Base-by-base conservation (phyloP, 2,329 filamentous ascomycete genomes). In the Calonectria leucothoes region DNA sequence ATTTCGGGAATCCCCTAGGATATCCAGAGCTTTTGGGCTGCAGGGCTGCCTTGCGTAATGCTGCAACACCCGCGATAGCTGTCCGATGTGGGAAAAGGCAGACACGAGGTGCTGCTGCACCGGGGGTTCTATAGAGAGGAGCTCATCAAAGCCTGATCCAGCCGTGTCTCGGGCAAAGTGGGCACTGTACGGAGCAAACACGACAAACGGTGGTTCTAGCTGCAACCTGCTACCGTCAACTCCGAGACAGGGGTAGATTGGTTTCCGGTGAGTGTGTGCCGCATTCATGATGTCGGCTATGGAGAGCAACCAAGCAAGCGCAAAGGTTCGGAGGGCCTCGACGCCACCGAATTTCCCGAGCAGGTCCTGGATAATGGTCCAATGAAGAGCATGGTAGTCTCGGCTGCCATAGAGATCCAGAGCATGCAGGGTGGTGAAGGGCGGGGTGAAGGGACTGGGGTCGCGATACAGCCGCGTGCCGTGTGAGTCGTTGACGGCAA, bases 391-490 rank as follows among this genome's bases (percentile, higher is more conserved):
- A 33, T 72, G 65, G 27, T 72, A 72, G 37, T 72, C 55, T 10
- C 70, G 65, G 49, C 70, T 72, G 20, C 70, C 70, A 42, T 72
- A 72, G n/a, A 69, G 35, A 31, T 72, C 65, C 7, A 72, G 49
- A 14, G 70, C 45, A 57, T 72, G 70, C n/a, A 72, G 70, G 23
- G 33, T 29, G 7, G 29, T 64, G 29, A 72, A 72, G 1, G 70
- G 65, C 3, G 70, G 70, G 5, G 37, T 65, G 57, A 72, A 72
- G 25, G 70, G 70, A 45, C 70, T 72, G 4, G 45, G 45, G 25
- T 72, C 65, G 25, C 70, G 70, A 59, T 49, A 72, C 10, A 72
- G n/a, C 23, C 65, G 55, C n/a, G 70, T 72, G n/a, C 70, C 70
- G 45, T 63, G 45, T 17, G 66, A 35, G 29, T 72, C 70, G 11